Conservation (phyloP, 805 yeast species). For the Candida wancherniae region DNA sequence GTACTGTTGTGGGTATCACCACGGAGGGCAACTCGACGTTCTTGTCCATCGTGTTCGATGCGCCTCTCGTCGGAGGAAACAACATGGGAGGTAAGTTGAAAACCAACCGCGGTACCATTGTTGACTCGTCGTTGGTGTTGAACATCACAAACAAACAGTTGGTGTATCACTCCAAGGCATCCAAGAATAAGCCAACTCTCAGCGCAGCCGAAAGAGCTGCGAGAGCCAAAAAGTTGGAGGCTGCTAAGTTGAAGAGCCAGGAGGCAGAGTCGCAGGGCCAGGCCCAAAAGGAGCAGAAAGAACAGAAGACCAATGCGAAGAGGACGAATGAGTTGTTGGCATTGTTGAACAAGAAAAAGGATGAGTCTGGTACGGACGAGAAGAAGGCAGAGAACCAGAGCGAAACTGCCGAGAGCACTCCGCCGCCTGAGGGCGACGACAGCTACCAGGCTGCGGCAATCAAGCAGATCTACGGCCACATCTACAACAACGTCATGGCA, state of each 20-base stretch:
- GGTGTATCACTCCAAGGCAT: conserved; percentile 68
- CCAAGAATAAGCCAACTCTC: conserved; percentile 36
- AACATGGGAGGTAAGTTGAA: conserved; percentile 70
- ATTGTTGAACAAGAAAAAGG: conserved; percentile 21
- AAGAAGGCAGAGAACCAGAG: background rate
- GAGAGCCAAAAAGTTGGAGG: conserved; percentile 9
- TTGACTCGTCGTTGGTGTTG: conserved; percentile 76
- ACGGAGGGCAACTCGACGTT: conserved; percentile 58
- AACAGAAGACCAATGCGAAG: too few relatives aligned
- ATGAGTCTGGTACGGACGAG: background rate
- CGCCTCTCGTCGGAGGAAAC: conserved; percentile 77
- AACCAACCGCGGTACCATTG: conserved; percentile 77
- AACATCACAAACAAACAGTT: conserved; percentile 73
- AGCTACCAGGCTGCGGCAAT: conserved; percentile 27
- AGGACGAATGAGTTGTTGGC: conserved; percentile 29
- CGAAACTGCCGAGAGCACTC: background rate
- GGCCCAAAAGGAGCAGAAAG: conserved; percentile 10
- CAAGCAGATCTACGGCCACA: conserved; percentile 40
- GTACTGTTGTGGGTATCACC: conserved; percentile 74
- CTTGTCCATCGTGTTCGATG: conserved; percentile 79
- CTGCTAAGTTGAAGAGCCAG: conserved; percentile 1
- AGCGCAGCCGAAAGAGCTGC: conserved; percentile 17
- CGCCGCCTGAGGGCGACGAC: conserved; percentile 14
- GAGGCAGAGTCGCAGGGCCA: conserved; percentile 9
- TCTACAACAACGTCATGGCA: conserved; percentile 39